Base-by-base conservation (phyloP, 805 yeast genomes). In the Metschnikowia corniflorae region DNA sequence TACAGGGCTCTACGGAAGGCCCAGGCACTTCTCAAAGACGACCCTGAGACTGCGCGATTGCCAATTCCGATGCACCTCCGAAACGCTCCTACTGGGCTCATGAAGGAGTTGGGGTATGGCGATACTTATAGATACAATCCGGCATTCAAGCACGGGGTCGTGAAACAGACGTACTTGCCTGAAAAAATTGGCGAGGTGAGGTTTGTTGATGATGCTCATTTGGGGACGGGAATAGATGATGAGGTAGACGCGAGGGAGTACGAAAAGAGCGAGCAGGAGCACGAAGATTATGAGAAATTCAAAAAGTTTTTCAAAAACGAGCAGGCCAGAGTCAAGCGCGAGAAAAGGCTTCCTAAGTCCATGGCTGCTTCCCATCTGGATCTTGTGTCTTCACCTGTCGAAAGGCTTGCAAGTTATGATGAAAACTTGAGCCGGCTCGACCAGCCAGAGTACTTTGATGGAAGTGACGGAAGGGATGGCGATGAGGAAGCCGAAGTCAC, bases 31-130 rank as follows among this genome's bases (percentile, higher is more conserved):
- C 54, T 89, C 20, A 66, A 65, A 17, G 73, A 70, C 16, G 75
- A 74, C n/a, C 83, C 84, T 2, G 73, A 68, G 8, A 65, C 75
- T 33, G 76, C 78, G 13, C 72, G 77, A 26, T 77, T 86, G 4
- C 75, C 81, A 2, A 78, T 83, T 1, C 95, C 94, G 0, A 48
- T 82, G 51, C 97, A 93, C 60, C 66, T 93, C 24, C 73, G 97
- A 46, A 94, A 93, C 57, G 97, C 98, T 0, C 98, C 99, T 2
- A 94, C 98, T 0, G 71, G 70, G 49, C 68, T 93, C 31, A 93
- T 93, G 98, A 73, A 78, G 39, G 95, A 87, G 34, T 53, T 88
- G 42, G 97, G 95, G 0, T 91, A 89, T 56, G 82, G 85, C 13
- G 75, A 81, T 36, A 81, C 79, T 12, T 93, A 93, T 63, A 86